Percentiles rank a stretch among this genome's conserved stretches.
These are phyloP conservation scores for Linnemannia schmuckeri DNA, from an alignment of 192 early-diverging fungal species.

Conservation along the genomic window DNA sequence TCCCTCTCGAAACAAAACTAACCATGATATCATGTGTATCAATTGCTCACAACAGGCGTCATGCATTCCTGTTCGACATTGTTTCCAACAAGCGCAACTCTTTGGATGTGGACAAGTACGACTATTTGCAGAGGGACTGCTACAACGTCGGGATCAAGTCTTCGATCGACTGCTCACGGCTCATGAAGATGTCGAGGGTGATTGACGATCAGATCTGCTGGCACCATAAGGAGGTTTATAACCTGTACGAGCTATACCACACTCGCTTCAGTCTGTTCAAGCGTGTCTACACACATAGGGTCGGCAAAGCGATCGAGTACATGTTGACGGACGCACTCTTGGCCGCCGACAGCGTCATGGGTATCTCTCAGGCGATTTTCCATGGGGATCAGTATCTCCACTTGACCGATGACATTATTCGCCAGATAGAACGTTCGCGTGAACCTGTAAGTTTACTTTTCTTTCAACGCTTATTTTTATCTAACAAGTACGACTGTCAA, in stretches of 20 bases:
- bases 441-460: slow-evolving; percentile 54
- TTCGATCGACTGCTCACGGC: slow-evolving; percentile 65
- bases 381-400: slow-evolving; percentile 75
- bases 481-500: not conserved
- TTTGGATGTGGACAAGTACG: slow-evolving; percentile 96
- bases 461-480: not conserved
- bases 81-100: slow-evolving; percentile 96
- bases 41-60: slow-evolving; percentile 20
- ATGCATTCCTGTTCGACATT: slow-evolving; percentile 93
- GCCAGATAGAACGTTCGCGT: slow-evolving; percentile 74
- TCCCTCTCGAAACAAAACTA: not conserved
- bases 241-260: slow-evolving; percentile 89
- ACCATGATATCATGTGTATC: not conserved
- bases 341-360: slow-evolving; percentile 80
- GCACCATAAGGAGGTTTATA: slow-evolving; percentile 90
- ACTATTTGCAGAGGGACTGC: slow-evolving; percentile 83
- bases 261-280: slow-evolving; percentile 85
- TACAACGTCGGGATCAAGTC: slow-evolving; percentile 80
- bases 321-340: slow-evolving; percentile 93
- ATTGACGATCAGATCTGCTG: slow-evolving; percentile 93
- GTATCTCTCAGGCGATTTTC: slow-evolving; percentile 72
- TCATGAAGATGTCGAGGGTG: slow-evolving; percentile 87
- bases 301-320: slow-evolving; percentile 83
- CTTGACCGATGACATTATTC: slow-evolving; percentile 88
- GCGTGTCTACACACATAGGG: slow-evolving; percentile 90